A percentile compares a stretch with the other conserved stretches of the same genome.
These are phyloP conservation scores for Ganoderma meredithae DNA, from an alignment of 1,284 basidiomycete genomes.

Conservation along the genomic window DNA sequence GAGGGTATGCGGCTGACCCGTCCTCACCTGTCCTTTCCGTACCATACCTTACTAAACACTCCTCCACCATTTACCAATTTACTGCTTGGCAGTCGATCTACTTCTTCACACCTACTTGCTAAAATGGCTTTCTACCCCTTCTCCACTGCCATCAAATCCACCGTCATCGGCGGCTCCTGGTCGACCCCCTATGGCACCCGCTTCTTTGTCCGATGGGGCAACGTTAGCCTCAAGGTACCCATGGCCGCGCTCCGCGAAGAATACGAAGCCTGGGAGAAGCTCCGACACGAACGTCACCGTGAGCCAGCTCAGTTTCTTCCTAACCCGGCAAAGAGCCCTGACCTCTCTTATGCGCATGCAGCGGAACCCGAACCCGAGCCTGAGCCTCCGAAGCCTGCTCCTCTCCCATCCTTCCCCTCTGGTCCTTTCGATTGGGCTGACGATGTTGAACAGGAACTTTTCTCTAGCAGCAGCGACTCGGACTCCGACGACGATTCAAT, in stretches of 20 bases:
- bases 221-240: conserved; percentile 6
- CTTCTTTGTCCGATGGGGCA: conserved; percentile 8
- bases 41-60: neutral
- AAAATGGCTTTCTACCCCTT: neutral
- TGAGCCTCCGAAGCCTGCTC: neutral
- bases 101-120: neutral
- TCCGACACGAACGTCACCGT: neutral
- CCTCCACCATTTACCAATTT: neutral
- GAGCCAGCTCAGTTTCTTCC: too few species aligned
- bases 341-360: neutral
- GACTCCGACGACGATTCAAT: too few species aligned
- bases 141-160: neutral
- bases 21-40: neutral
- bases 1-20: neutral
- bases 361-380: too few species aligned
- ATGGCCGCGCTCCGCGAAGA: neutral
- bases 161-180: conserved; percentile 8
- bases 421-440: conserved; percentile 8
- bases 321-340: too few species aligned
- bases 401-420: neutral
- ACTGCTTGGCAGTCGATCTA: neutral
- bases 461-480: neutral
- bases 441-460: conserved; percentile 1
- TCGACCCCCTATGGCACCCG: conserved; percentile 11
- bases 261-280: conserved; percentile 9